Percentiles rank a stretch among this genome's conserved stretches.
phyloP scores from a whole-genome alignment of 2,329 filamentous ascomycete genomes.

The Pestalotiopsis sp. region DNA sequence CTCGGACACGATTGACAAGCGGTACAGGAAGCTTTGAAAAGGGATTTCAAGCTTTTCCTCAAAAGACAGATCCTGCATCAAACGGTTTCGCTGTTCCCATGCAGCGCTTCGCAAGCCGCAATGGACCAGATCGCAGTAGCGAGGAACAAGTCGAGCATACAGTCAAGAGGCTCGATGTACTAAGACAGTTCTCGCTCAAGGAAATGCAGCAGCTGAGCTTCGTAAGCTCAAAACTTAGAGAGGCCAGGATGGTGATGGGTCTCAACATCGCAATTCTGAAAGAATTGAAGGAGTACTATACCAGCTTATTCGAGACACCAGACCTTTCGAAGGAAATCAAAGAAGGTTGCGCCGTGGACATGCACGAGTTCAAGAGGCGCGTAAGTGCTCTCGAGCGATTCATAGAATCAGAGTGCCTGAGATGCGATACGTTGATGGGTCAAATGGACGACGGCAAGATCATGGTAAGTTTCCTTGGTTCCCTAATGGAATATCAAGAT shows the following conservation, averaged over 20 bases:
- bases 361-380: neutral
- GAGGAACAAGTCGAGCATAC: neutral
- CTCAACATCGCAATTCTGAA: neutral
- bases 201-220: neutral
- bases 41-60: no score
- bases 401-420: neutral
- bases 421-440: neutral
- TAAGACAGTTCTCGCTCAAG: neutral
- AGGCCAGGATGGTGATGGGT: neutral
- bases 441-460: neutral
- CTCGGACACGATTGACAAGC: no score
- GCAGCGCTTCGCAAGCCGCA: neutral
- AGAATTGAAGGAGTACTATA: neutral
- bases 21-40: no score
- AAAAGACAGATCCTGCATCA: no score
- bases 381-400: neutral
- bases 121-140: neutral
- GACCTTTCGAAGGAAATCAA: neutral
- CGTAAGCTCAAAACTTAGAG: neutral
- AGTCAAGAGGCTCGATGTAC: neutral
- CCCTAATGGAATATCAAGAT: no score
- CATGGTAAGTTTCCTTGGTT: neutral
- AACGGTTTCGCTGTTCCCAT: no score
- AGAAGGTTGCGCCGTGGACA: neutral
- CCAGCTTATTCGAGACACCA: neutral